Evolutionary conservation across 306 rosid species (phyloP), one percentile per base, ranked within the genome.

Genomic region (Luffa aegyptiaca): DNA sequence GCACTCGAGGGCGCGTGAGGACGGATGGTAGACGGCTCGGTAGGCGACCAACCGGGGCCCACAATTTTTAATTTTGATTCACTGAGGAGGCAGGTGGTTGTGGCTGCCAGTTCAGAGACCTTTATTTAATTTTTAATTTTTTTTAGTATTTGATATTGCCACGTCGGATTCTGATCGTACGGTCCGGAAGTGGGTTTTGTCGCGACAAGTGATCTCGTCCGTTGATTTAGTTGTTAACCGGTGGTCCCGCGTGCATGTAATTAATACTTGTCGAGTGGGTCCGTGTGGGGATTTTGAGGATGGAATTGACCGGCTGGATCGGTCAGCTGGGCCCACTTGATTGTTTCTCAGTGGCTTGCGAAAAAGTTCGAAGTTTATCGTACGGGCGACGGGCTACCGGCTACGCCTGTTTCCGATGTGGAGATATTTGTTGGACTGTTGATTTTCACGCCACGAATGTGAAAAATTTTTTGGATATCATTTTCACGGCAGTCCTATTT

Each of bases 21-120:
- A 51, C 59, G 33, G 13, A 14, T 11, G 8, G 21, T 31, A 71
- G 61, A 49, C 61, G 77, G 78, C 78, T 73, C 11, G 78, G 78
- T 73, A 73, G 78, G 61, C 78, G 61, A 74, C 78, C 62, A 48
- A 74, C 78, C 61, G 4, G 78, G 78, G 26, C 78, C 78, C 78
- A 74, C 78, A 16, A 51, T 74, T 74, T 48, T 74, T 14, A 74
- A 74, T 74, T 74, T 74, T 74, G 59, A 48, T 74, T 74, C 61
- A 74, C 76, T 26, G 76, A 71, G 57, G 76, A 71, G 76, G 76
- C 76, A 46, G 57, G 57, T 74, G 45, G 61, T 74, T 74, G 45
- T 74, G 78, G 78, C 62, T 74, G 78, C 78, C 78, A 74, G 78
- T 74, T 51, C 78, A 74, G 62, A 74, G 45, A 48, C 46, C 45